Evolutionary conservation across 495 filamentous ascomycete genomes (phyloP).

Genomic region (Neurospora sp.): DNA sequence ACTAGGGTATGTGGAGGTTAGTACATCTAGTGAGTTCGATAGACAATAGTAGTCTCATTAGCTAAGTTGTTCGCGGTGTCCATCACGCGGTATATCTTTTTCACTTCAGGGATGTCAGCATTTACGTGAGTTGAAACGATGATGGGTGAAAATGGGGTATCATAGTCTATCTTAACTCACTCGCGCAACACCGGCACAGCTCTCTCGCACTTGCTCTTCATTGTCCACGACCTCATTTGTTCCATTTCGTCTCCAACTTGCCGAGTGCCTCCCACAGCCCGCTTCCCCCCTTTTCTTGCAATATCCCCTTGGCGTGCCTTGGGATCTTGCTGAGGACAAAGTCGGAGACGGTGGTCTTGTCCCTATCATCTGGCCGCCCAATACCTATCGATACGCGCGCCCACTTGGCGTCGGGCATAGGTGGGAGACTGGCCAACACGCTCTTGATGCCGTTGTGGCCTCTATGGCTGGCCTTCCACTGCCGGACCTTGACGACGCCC

Average conservation of each 20-base stretch:
- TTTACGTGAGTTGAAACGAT: background rate
- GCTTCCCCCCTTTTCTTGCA: slow-evolving; percentile 39
- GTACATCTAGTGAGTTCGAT: background rate
- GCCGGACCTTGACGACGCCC: slow-evolving; percentile 50
- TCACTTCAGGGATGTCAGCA: background rate
- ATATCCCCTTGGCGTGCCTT: slow-evolving; percentile 31
- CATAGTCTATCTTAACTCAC: background rate
- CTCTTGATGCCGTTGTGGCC: slow-evolving; percentile 80
- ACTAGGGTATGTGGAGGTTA: background rate
- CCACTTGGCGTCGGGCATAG: slow-evolving; percentile 20
- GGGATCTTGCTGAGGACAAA: slow-evolving; percentile 63
- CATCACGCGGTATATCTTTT: background rate
- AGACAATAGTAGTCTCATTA: background rate
- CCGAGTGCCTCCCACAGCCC: slow-evolving; percentile 41
- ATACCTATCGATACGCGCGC: slow-evolving; percentile 58
- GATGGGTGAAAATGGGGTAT: slow-evolving; percentile 2
- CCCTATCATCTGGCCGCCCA: slow-evolving; percentile 53
- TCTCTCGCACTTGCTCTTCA: background rate
- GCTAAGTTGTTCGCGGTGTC: background rate
- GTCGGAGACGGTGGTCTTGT: slow-evolving; percentile 45
- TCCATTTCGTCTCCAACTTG: slow-evolving; percentile 35
- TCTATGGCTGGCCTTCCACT: slow-evolving; percentile 49
- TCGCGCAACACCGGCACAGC: background rate
- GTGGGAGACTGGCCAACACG: slow-evolving; percentile 39
- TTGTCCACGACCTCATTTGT: background rate